These are phyloP conservation scores for Plantago elongata DNA, from an alignment of 257 asterid genomes.

Conservation along the genomic window DNA sequence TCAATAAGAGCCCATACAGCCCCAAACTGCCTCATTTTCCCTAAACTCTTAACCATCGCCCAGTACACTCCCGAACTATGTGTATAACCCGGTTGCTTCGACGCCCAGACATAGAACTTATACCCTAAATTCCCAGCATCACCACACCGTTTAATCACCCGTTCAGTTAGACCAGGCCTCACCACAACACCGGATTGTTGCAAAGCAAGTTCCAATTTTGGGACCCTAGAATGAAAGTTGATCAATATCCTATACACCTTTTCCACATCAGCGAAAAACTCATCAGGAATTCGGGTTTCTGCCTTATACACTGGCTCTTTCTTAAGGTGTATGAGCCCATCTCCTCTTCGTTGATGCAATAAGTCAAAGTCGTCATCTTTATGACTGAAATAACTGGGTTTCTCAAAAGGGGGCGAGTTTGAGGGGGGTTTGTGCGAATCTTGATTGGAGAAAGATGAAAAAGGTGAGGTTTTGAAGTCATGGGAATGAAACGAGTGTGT, in stretches of 20 bases:
- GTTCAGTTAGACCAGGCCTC: constrained; percentile 73
- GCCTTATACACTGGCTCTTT: constrained; percentile 25
- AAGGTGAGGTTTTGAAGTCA: constrained; percentile 23
- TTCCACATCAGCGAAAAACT: constrained; percentile 74
- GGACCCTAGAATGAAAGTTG: constrained; percentile 71
- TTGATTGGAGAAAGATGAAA: constrained; percentile 35
- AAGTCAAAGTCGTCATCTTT: constrained; percentile 14
- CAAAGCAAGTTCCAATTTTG: constrained; percentile 85
- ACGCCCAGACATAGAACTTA: constrained; percentile 77
- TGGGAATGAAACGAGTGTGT: constrained; percentile 18
- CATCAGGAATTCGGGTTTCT: constrained; percentile 41
- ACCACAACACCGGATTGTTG: constrained; percentile 61
- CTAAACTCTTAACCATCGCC: constrained; percentile 69
- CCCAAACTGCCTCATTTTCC: constrained; percentile 93
- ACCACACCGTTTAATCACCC: constrained; percentile 87
- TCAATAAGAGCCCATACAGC: constrained; percentile 95
- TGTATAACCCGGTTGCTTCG: constrained; percentile 69
- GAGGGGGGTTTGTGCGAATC: constrained; percentile 28
- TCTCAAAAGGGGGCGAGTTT: neutral
- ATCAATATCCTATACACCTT: constrained; percentile 60
- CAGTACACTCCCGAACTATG: constrained; percentile 75
- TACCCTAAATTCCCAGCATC: constrained; percentile 94
- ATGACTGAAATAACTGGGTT: neutral
- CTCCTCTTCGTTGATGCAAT: constrained; percentile 26
- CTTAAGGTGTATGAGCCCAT: constrained; percentile 44